These are phyloP conservation scores for Neurospora sp. DNA, from an alignment of 2,329 filamentous ascomycete genomes.

Conservation along the genomic window DNA sequence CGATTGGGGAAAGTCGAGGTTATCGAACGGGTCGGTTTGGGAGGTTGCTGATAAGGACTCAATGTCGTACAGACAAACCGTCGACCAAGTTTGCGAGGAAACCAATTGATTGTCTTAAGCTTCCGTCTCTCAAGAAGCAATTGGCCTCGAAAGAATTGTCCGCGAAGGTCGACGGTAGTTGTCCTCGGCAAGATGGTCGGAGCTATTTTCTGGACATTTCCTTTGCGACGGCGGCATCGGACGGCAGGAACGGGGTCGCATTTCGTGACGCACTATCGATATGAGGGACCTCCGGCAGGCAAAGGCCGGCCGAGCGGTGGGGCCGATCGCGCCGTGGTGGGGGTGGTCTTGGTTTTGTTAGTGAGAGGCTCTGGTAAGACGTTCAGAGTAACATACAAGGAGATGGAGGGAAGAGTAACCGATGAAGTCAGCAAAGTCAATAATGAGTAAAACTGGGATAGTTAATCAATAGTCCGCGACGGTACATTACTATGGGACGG, in stretches of 20 bases:
- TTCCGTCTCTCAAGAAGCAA: neutral
- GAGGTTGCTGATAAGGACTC: neutral
- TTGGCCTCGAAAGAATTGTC: neutral
- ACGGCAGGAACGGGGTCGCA: neutral
- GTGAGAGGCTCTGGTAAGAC: neutral
- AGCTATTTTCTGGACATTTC: neutral
- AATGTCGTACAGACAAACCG: neutral
- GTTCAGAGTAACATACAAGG: neutral
- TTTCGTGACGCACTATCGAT: neutral
- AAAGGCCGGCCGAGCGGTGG: neutral
- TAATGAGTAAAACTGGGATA: too few species aligned
- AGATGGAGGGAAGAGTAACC: neutral
- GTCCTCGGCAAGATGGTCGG: neutral
- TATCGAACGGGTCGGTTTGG: neutral
- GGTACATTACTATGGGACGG: too few species aligned
- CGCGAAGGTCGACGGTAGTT: neutral
- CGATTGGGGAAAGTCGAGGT: neutral
- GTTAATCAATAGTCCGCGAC: too few species aligned
- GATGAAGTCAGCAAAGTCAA: too few species aligned
- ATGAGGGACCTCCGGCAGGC: neutral
- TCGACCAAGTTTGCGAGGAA: neutral
- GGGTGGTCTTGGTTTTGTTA: neutral
- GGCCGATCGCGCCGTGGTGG: neutral
- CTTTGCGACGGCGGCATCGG: neutral
- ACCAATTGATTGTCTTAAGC: neutral